Conservation (phyloP, 352 stramenopile genomes). For the Phytophthora pluvialis region DNA sequence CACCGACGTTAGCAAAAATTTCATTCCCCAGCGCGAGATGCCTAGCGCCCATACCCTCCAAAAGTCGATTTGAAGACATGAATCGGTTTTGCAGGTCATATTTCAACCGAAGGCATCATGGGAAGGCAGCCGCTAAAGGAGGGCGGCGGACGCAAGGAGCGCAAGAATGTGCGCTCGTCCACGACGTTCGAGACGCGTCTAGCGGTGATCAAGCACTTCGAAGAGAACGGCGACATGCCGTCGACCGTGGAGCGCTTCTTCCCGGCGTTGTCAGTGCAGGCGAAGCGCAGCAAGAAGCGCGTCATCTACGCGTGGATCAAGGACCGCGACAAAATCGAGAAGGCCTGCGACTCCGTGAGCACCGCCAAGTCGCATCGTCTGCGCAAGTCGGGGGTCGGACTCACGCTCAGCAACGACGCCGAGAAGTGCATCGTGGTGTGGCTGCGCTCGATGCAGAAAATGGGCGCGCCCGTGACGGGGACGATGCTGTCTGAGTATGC, state of each 20-base stretch:
- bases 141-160: conserved; percentile 36
- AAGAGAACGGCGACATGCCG: conserved; percentile 36
- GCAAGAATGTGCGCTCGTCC: conserved; percentile 43
- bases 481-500: conserved; percentile 41
- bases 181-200: conserved; percentile 45
- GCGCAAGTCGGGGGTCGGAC: conserved; percentile 34
- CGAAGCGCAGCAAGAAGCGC: conserved; percentile 47
- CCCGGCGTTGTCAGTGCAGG: conserved; percentile 26
- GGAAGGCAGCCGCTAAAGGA: conserved; percentile 31
- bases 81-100: no score
- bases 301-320: conserved; percentile 47
- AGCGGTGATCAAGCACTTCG: conserved; percentile 38
- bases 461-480: conserved; percentile 36
- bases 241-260: conserved; percentile 41
- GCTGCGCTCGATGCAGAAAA: conserved; percentile 39
- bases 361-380: conserved; percentile 42
- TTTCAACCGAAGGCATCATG: conserved; percentile 10
- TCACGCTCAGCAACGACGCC: conserved; percentile 35
- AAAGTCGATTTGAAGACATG: no score
- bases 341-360: conserved; percentile 40
- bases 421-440: conserved; percentile 51
- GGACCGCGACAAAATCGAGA: conserved; percentile 39
- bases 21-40: no score
- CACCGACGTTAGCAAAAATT: no score
- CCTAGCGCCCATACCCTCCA: no score